A percentile compares a stretch with the other conserved stretches of the same genome.
Evolutionary conservation across 2,329 filamentous ascomycete genomes (phyloP).

Genomic region (Ophiognomonia clavigignenti-juglandacearum): DNA sequence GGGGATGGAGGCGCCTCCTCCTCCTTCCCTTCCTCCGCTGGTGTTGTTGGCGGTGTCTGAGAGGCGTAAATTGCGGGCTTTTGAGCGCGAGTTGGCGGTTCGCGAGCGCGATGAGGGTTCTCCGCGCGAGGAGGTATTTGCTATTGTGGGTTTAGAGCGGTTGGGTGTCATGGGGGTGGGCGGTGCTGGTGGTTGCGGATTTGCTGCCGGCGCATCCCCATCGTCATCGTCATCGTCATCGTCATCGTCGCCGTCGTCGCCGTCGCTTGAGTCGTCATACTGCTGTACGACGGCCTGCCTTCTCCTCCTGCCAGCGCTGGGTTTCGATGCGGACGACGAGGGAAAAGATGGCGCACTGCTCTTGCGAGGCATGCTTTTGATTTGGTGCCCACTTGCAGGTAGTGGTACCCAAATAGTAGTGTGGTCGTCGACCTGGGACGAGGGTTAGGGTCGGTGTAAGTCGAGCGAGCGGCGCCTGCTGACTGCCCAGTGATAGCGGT

Average conservation of each 20-base stretch:
- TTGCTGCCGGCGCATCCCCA: no score
- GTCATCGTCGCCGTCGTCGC: not conserved
- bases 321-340: no score
- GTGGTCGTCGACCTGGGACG: no score
- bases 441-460: constrained; percentile 7
- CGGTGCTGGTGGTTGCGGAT: not conserved
- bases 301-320: no score
- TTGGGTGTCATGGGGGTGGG: not conserved
- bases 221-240: not conserved
- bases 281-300: not conserved
- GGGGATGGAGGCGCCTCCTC: constrained; percentile 1
- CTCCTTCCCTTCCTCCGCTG: no score
- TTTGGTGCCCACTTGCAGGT: no score
- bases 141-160: not conserved
- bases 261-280: not conserved
- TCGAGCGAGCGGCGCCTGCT: not conserved
- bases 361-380: no score
- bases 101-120: not conserved
- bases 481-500: not conserved
- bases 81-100: not conserved
- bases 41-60: not conserved
- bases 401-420: no score
- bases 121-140: not conserved
- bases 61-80: not conserved
- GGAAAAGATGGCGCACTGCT: no score